phyloP scores from a whole-genome alignment of 148 eudicot species.

The Rhododendron vialii region DNA sequence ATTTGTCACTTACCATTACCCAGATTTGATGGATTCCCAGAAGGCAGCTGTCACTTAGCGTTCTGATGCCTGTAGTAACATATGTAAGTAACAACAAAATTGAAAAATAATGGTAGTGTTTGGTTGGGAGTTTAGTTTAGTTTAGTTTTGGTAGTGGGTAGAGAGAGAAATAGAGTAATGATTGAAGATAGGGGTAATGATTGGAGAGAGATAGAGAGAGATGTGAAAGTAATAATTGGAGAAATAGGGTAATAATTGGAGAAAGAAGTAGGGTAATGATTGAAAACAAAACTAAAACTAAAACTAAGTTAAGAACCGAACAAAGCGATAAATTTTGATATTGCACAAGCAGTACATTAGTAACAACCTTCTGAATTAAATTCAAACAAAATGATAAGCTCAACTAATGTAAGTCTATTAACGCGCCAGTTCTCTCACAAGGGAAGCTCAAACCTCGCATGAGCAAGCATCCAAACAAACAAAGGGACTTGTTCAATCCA shows the following conservation, averaged over 20 bases:
- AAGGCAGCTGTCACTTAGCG: conserved; percentile 58
- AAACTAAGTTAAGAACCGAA: too few species aligned
- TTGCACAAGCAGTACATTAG: background rate
- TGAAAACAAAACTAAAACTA: too few species aligned
- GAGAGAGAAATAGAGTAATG: too few species aligned
- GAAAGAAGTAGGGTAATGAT: too few species aligned
- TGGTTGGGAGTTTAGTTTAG: too few species aligned
- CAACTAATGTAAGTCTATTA: background rate
- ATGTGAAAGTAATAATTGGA: too few species aligned
- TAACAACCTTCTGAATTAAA: background rate
- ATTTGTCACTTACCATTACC: conserved; percentile 40
- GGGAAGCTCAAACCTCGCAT: background rate
- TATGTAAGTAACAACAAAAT: background rate
- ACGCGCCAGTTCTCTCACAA: background rate
- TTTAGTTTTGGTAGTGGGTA: too few species aligned
- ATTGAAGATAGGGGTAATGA: too few species aligned
- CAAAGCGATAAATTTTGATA: background rate
- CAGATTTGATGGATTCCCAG: conserved; percentile 91
- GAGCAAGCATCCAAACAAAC: background rate
- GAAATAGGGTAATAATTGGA: too few species aligned
- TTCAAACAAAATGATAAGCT: background rate
- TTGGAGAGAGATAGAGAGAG: too few species aligned
- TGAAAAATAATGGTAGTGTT: too few species aligned
- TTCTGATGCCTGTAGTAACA: conserved; percentile 49
- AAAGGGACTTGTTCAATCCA: background rate